Base-by-base conservation (phyloP, 2,329 filamentous ascomycete species). In the Cercospora berteroae region DNA sequence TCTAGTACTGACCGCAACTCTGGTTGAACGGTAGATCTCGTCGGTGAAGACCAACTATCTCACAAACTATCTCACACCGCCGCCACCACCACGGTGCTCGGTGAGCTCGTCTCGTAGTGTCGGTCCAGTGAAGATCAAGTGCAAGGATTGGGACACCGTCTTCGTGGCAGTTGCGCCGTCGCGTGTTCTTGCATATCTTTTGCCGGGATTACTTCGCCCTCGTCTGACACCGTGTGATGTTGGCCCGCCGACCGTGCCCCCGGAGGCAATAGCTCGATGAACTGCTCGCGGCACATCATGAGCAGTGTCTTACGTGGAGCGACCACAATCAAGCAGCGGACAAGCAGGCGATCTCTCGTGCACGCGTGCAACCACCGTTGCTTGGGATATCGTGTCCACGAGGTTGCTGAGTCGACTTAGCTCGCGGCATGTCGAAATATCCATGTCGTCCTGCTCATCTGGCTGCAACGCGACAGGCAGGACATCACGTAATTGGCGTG, bases 271-370 rank as follows among this genome's bases (percentile, higher is more conserved):
- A 18, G 25, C 25, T 33, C 31, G 27, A 18, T 57, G 29, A 20
- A 18, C 13, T 33, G 52, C 52, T 57, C 16, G 25, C 52, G 52
- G 13, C 20, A 27, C 27, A 18, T 56, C 23, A n/a, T n/a, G n/a
- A n/a, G n/a, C n/a, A 57, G 52, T 57, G 52, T 29, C 52, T 57
- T 57, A 57, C 52, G 52, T 57, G 52, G 52, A 29, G 23, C 52
- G 16, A 29, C 16, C 25, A 57, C 7, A 57, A 20, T 29, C 52
- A 16, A 29, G 52, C 52, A 31, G 23, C 27, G 31, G 52, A 57
- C 29, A n/a, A 25, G 52, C 52, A 50, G 52, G 25, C n/a, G n/a
- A 57, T 29, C 20, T 57, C 27, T 29, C 31, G 29, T 10, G 52
- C 2, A 27, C 5, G 25, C 25, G 27, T 57, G 52, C 29, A 33